Conservation (phyloP, 352 stramenopile species). For the Pilasporangium apinafurcum region DNA sequence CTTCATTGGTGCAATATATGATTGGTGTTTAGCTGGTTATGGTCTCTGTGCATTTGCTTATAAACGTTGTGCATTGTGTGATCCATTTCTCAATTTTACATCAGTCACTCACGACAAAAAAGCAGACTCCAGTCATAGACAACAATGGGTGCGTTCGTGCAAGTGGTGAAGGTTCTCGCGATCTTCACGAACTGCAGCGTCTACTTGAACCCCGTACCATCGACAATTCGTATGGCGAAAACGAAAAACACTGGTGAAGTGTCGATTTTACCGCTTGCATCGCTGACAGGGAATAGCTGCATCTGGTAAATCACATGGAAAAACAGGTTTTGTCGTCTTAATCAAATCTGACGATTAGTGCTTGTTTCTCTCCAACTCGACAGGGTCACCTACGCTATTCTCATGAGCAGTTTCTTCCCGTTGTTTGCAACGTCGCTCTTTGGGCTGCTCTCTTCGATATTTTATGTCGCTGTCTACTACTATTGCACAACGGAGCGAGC, state of each 20-base stretch:
- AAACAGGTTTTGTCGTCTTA: neutral
- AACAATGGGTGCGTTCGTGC: too few relatives aligned
- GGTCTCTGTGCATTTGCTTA: too few relatives aligned
- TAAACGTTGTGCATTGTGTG: too few relatives aligned
- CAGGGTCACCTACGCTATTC: slow-evolving; percentile 24
- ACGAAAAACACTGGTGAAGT: slow-evolving; percentile 7
- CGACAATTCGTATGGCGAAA: slow-evolving; percentile 1
- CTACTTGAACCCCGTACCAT: slow-evolving; percentile 3
- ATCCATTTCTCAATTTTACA: too few relatives aligned
- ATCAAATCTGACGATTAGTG: neutral
- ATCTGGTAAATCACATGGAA: slow-evolving; percentile 1
- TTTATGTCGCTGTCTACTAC: slow-evolving; percentile 11
- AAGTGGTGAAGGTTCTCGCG: slow-evolving; percentile 1
- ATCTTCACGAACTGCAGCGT: neutral
- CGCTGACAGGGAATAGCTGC: slow-evolving; percentile 3
- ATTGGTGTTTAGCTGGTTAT: too few relatives aligned
- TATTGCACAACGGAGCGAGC: slow-evolving; percentile 6
- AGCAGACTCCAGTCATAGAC: too few relatives aligned
- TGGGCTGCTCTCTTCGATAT: slow-evolving; percentile 1
- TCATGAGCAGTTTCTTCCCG: slow-evolving; percentile 14
- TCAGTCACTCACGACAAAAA: too few relatives aligned
- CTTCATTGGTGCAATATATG: too few relatives aligned
- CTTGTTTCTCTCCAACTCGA: neutral
- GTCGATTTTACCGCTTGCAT: slow-evolving; percentile 6
- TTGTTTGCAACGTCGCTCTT: slow-evolving; percentile 7